Evolutionary conservation across 106 monocot genomes (phyloP).

Genomic region (Triglochin maritima): DNA sequence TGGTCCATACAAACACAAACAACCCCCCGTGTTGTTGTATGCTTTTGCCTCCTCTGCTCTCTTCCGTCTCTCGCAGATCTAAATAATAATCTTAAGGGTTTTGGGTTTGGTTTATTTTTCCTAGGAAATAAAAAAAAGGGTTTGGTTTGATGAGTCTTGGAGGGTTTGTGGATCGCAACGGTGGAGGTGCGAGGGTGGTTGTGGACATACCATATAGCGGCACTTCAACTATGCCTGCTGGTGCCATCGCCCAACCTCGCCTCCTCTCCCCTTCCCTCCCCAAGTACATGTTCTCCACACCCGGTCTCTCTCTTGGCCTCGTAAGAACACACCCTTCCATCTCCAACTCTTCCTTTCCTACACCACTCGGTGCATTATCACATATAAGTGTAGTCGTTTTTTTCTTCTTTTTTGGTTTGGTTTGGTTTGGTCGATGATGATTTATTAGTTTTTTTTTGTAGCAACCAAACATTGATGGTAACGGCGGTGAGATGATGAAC

Average conservation of each 20-base stretch:
- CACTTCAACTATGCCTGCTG: constrained; percentile 20
- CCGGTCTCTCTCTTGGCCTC: constrained; percentile 70
- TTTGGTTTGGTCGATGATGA: neutral
- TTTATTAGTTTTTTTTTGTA: constrained; percentile 4
- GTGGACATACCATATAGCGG: constrained; percentile 15
- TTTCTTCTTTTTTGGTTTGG: neutral
- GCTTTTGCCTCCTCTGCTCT: constrained; percentile 35
- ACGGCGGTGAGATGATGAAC: constrained; percentile 10
- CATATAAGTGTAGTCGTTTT: neutral
- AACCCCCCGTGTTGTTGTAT: neutral
- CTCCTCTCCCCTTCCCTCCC: constrained; percentile 9
- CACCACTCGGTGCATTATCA: neutral
- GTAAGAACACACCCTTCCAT: constrained; percentile 21
- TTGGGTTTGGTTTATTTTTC: too few relatives aligned
- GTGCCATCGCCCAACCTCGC: constrained; percentile 12
- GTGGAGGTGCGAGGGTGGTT: constrained; percentile 13
- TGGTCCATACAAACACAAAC: constrained; percentile 1
- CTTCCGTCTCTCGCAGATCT: neutral
- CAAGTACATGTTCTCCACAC: constrained; percentile 31
- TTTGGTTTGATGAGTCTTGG: constrained; percentile 34
- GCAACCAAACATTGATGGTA: constrained; percentile 50
- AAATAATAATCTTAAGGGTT: too few relatives aligned
- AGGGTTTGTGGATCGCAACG: constrained; percentile 22
- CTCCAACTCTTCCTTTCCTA: neutral
- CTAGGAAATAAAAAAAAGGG: neutral